Conservation (phyloP, 176 grass and related monocot species). For the Eragrostis curvula region DNA sequence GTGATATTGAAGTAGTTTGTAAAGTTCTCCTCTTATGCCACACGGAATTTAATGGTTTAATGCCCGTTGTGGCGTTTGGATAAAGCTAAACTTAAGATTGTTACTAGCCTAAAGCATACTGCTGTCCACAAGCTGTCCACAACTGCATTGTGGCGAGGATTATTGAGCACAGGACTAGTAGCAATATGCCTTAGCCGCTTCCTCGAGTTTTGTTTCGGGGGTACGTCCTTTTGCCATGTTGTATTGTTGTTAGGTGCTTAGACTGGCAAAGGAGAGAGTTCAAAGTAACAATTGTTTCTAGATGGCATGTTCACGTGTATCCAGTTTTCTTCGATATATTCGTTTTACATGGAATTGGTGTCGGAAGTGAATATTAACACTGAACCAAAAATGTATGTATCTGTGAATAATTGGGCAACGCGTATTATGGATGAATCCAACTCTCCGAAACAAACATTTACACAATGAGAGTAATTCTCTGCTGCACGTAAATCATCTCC, state of each 20-base stretch:
- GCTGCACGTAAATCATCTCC: background rate
- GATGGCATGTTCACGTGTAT: background rate
- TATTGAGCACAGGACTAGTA: background rate
- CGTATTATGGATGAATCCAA: background rate
- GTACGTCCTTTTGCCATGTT: conserved; percentile 44
- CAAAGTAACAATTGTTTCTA: conserved; percentile 80
- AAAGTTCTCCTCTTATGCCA: conserved; percentile 30
- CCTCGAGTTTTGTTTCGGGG: conserved; percentile 11
- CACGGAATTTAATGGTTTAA: background rate
- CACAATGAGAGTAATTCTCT: background rate
- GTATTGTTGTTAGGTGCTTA: conserved; percentile 49
- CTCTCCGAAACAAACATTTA: too few species aligned
- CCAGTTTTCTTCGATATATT: background rate
- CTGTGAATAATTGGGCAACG: background rate
- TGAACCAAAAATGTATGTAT: conserved; percentile 12
- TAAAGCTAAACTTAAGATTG: background rate
- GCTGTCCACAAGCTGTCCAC: background rate
- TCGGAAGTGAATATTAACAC: conserved; percentile 3
- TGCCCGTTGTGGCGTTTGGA: background rate
- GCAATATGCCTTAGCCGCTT: background rate
- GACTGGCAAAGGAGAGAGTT: conserved; percentile 9
- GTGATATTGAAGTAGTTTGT: conserved; percentile 10
- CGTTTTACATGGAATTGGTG: conserved; percentile 45
- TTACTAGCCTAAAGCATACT: background rate
- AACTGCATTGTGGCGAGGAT: background rate